Evolutionary conservation across 495 filamentous ascomycete genomes (phyloP), one percentile per base, ranked within the genome.

Genomic region (Penicillium paxilli): DNA sequence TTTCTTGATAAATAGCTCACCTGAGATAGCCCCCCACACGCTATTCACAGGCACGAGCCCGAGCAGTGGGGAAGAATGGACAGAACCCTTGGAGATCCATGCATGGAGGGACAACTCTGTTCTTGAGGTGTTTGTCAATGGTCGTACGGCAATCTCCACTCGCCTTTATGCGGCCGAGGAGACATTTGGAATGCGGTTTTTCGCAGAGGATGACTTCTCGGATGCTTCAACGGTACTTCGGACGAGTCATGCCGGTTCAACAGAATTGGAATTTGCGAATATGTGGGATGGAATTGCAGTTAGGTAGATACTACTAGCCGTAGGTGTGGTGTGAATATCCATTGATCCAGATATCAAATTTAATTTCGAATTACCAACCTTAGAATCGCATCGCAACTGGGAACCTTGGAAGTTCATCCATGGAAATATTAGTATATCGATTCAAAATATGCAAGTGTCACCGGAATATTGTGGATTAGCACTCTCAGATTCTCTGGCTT

Each of bases 91-190:
- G 42, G 33, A 47, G 9, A 54, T 54, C 28, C 42, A 32, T 1
- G 44, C 51, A 10, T 54, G 51, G 51, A 19, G 51, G 14, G 51
- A 54, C 48, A 54, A 48, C 33, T 54, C 51, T 4, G 51, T 54
- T 32, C 44, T 54, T 5, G 51, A 54, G 16, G 44, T 54, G n/a
- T 54, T 54, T 32, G 51, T 54, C 14, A 54, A 54, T 25, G 51
- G 51, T 47, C 51, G 51, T 26, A 54, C 51, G 2, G 51, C 41
- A 8, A 54, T 54, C 9, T 48, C 51, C n/a, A 48, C 52, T 30
- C 52, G 44, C 22, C 33, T 48, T 48, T 54, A 54, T 11, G 52
- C 44, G n/a, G 52, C 30, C 2, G 22, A 54, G 44, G 44, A 48
- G 16, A 54, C 52, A 41, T 42, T 42, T 30, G 44, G 44, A 19